phyloP scores from a whole-genome alignment of 1,139 yeast genomes.

The Arxiozyma heterogenica region DNA sequence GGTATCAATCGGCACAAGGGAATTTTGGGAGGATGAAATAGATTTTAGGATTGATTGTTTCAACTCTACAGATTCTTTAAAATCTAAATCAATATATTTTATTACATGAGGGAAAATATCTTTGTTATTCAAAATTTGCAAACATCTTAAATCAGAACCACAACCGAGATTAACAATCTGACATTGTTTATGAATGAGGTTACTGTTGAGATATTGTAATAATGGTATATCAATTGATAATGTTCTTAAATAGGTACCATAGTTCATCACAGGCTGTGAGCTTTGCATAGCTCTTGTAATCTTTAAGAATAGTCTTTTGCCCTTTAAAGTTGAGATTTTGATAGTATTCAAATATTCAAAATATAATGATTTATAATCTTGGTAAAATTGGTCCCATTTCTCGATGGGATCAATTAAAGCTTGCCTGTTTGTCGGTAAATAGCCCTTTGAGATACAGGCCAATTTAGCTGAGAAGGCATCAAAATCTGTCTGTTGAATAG shows the following conservation, averaged over 20 bases:
- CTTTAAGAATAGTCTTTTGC: constrained; percentile 21
- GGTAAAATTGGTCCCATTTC: constrained; percentile 27
- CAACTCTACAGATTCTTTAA: constrained; percentile 48
- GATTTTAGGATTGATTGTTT: constrained; percentile 43
- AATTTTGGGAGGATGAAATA: neutral
- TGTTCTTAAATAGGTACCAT: constrained; percentile 79
- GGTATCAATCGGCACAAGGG: constrained; percentile 1
- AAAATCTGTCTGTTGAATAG: constrained; percentile 49
- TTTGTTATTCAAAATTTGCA: constrained; percentile 16
- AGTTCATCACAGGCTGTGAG: constrained; percentile 70
- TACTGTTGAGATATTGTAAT: constrained; percentile 37
- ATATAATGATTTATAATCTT: constrained; percentile 17
- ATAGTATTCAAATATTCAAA: constrained; percentile 14
- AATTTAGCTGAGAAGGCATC: constrained; percentile 76
- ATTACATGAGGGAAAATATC: constrained; percentile 24
- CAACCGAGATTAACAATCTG: constrained; percentile 84
- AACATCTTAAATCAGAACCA: constrained; percentile 80
- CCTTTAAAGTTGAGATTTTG: constrained; percentile 12
- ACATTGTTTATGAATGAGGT: constrained; percentile 18
- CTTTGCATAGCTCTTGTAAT: constrained; percentile 26
- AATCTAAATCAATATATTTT: constrained; percentile 67
- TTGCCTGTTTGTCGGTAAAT: constrained; percentile 42
- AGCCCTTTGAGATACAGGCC: constrained; percentile 47
- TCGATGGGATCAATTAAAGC: neutral
- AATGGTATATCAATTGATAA: constrained; percentile 49